These are phyloP conservation scores for Russula foetens DNA, from an alignment of 768 basidiomycete genomes.

Conservation along the genomic window DNA sequence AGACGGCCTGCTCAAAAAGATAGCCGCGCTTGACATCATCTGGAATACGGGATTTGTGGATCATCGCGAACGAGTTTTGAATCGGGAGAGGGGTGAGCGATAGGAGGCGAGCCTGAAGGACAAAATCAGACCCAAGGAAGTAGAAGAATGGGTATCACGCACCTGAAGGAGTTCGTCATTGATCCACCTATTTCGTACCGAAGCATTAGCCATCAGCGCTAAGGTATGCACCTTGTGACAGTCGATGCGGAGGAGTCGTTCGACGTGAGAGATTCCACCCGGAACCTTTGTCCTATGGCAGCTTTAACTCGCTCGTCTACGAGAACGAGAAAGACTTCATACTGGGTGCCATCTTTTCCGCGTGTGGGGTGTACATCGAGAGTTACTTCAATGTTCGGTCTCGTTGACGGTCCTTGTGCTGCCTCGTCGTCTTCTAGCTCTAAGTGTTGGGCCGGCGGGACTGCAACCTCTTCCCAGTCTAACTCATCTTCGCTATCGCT, in stretches of 20 bases:
- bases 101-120: slow-evolving; percentile 72
- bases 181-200: slow-evolving; percentile 72
- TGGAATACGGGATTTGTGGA: slow-evolving; percentile 74
- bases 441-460: slow-evolving; percentile 1
- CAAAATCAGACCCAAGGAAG: slow-evolving; percentile 9
- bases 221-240: slow-evolving; percentile 89
- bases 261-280: slow-evolving; percentile 42
- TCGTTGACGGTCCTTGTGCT: slow-evolving; percentile 22
- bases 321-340: slow-evolving; percentile 23
- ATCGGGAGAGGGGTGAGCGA: slow-evolving; percentile 76
- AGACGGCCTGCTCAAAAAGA: slow-evolving; percentile 77
- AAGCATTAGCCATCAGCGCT: slow-evolving; percentile 65
- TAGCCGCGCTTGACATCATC: slow-evolving; percentile 76
- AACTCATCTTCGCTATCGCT: slow-evolving; percentile 16
- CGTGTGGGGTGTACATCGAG: slow-evolving; percentile 40
- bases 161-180: slow-evolving; percentile 83
- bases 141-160: slow-evolving; percentile 22
- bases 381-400: slow-evolving; percentile 61
- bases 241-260: slow-evolving; percentile 66
- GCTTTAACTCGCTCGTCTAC: neutral
- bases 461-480: slow-evolving; percentile 20
- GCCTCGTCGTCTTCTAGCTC: neutral
- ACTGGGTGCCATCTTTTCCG: slow-evolving; percentile 39
- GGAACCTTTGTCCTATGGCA: slow-evolving; percentile 31
- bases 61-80: slow-evolving; percentile 73